Evolutionary conservation across 148 eudicot genomes (phyloP), one percentile per base, ranked within the genome.

Genomic region (Camellia sinensis): DNA sequence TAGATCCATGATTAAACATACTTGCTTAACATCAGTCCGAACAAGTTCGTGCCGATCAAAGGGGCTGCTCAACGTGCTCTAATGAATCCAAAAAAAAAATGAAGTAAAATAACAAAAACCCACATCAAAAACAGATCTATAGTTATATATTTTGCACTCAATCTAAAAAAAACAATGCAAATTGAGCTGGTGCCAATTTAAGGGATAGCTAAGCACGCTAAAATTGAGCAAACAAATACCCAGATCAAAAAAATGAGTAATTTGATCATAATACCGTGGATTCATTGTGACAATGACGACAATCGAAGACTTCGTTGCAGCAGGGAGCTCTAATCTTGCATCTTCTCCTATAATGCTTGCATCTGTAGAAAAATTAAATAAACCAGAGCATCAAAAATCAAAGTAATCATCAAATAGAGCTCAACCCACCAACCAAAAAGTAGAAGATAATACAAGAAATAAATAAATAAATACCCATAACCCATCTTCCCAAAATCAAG

Each of bases 401-500:
- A 29, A 60, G 0, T 10, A 59, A 78, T 53, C 6, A 41, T 56
- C 37, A 29, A 54, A 60, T 65, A 78, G 45, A 67, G 8, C 48
- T 44, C 11, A 43, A 80, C 3, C 74, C 67, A 65, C 17, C 61
- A 40, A 70, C 41, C 76, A 62, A 78, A 65, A 29, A 1, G 37
- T 29, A 29, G 37, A 29, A 29, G 37, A 29, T 29, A 29, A 29
- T 29, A 29, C 1, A 29, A 29, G 37, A 29, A 29, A 29, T 1
- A 29, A 29, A 29, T 1, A 29, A 29, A 29, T 29, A 29, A 29
- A 18, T 91, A 95, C 98, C 99, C 99, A 88, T 81, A 92, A 83
- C 94, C 97, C 99, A 95, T 95, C 92, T 90, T 93, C 90, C 99
- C 99, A 87, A 90, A 95, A 90, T 89, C 94, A 75, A 86, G 91